A percentile compares a stretch with the other conserved stretches of the same genome.
Conservation (phyloP, 1,284 basidiomycete genomes). For the Apiotrichum montevideense region DNA sequence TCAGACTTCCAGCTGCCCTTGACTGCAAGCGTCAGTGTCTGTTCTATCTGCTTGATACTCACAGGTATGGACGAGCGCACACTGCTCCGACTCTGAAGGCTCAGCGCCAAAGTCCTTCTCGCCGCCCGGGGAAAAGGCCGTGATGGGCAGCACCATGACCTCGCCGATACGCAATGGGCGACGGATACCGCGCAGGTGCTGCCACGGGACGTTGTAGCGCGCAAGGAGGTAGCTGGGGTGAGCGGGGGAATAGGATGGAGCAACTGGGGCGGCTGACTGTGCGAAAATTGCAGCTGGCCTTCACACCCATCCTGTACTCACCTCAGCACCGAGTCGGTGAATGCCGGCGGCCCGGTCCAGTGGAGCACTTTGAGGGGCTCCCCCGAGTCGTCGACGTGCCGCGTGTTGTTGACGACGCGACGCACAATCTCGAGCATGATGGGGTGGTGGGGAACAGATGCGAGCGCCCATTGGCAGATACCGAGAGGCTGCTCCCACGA, state of each 20-base stretch:
- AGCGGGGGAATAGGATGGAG: too few species aligned
- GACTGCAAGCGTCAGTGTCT: conserved; percentile 50
- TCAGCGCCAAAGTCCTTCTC: conserved; percentile 32
- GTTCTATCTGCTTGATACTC: conserved; percentile 21
- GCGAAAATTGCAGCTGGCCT: conserved; percentile 2
- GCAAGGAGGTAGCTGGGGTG: conserved; percentile 37
- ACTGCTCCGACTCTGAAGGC: conserved; percentile 27
- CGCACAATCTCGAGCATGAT: conserved; percentile 43
- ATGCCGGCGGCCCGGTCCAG: conserved; percentile 41
- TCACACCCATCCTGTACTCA: conserved; percentile 8
- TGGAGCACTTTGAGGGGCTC: conserved; percentile 38
- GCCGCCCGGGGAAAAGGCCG: conserved; percentile 42
- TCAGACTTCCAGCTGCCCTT: conserved; percentile 59
- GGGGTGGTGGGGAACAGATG: conserved; percentile 41
- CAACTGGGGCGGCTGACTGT: too few species aligned
- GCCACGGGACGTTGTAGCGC: conserved; percentile 43
- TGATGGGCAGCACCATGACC: conserved; percentile 44
- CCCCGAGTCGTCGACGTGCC: neutral
- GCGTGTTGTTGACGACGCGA: conserved; percentile 40
- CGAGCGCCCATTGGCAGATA: conserved; percentile 48
- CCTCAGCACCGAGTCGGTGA: conserved; percentile 39
- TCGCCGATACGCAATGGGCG: conserved; percentile 46
- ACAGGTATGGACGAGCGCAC: conserved; percentile 31
- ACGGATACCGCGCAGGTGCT: conserved; percentile 35
- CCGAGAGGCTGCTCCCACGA: conserved; percentile 40